Base-by-base conservation (phyloP, 345 rosid species). In the Rhizophora mangle region DNA sequence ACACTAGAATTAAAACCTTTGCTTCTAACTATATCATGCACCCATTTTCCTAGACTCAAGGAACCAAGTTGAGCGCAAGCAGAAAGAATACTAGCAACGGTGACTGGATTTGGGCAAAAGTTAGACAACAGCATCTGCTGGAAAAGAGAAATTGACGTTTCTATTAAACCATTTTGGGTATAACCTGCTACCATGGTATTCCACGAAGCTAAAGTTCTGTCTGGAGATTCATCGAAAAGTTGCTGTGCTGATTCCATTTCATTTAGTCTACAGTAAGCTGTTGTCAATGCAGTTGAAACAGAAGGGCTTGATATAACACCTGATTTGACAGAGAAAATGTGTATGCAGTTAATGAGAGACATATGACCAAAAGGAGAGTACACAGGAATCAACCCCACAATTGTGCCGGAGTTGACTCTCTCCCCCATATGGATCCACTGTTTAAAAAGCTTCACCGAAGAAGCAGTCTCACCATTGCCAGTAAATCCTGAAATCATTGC, bases 121-220 rank as follows among this genome's bases (percentile, higher is more conserved):
- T 73, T 65, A 67, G 77, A 83, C 55, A 56, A 72, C 77, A 83
- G 89, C 97, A 91, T 86, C 62, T 82, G 83, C 68, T 60, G 85
- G 67, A 89, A 91, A 60, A 89, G 89, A 70, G 85, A 80, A 68
- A 91, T 83, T 1, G 93, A 92, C 2, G 72, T 72, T 60, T 89
- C 89, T 36, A 89, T 86, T 63, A 84, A 76, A 46, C 97, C 95
- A 64, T 86, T 91, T 80, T 91, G 95, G 15, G 93, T 78, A 64
- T 86, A 91, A 67, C 97, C 97, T 2, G 97, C 74, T 58, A 91
- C 86, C 89, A 91, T 89, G 66, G 97, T 88, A 74, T 87, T 91
- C 97, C 97, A 91, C 60, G 88, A 86, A 55, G 95, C 88, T 73
- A 89, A 78, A 75, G 85, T 82, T 80, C 82, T 91, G 29, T 82